Percentiles rank a stretch among this genome's conserved stretches.
These are phyloP conservation scores for Quercus tomentella DNA, from an alignment of 331 rosid species.

Conservation along the genomic window DNA sequence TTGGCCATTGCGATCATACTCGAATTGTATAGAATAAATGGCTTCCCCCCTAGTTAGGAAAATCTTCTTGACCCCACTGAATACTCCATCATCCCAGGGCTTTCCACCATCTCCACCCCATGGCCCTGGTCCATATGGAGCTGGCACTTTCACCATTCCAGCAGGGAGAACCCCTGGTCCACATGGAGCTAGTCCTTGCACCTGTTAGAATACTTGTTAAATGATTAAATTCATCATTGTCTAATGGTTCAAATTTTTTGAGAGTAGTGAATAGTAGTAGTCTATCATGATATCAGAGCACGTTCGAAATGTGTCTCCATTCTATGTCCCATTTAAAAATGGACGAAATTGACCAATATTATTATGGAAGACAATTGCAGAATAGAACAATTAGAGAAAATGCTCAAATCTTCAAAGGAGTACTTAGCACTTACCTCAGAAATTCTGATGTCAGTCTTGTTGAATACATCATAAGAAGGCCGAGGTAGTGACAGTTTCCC, in stretches of 20 bases:
- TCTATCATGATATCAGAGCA: too few species aligned
- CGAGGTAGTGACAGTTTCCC: constrained; percentile 38
- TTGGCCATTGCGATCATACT: constrained; percentile 79
- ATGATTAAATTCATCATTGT: too few species aligned
- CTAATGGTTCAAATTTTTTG: too few species aligned
- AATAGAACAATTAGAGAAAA: too few species aligned
- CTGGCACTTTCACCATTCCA: constrained; percentile 72
- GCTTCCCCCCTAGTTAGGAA: constrained; percentile 65
- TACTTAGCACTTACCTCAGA: constrained; percentile 24
- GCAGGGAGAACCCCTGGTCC: constrained; percentile 36
- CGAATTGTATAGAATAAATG: constrained; percentile 74
- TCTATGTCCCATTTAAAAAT: too few species aligned
- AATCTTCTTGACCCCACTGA: constrained; percentile 69
- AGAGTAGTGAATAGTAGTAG: too few species aligned
- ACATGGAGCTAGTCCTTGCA: too few species aligned
- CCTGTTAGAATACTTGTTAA: too few species aligned
- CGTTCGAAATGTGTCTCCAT: too few species aligned
- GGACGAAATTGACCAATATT: too few species aligned
- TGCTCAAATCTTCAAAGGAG: constrained; percentile 20
- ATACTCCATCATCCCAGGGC: constrained; percentile 91
- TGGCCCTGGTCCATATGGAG: constrained; percentile 88
- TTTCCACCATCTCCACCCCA: constrained; percentile 94
- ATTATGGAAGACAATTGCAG: too few species aligned
- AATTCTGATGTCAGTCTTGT: constrained; percentile 20
- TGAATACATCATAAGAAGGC: constrained; percentile 29